These are phyloP conservation scores for Alternaria ethzedia DNA, from an alignment of 2,329 filamentous ascomycete genomes.

Conservation along the genomic window DNA sequence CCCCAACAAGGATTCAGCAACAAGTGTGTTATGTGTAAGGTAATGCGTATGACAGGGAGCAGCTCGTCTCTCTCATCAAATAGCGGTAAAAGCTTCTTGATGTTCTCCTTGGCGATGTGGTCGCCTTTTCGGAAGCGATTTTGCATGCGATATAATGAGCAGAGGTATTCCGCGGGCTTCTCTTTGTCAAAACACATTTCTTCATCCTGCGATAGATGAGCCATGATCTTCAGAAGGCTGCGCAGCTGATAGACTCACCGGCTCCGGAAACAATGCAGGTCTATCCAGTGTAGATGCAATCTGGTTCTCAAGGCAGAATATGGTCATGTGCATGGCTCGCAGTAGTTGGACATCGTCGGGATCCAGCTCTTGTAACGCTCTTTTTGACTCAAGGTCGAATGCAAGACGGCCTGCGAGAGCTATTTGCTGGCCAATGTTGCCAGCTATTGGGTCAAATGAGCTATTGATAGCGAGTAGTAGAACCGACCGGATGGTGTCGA, in stretches of 20 bases:
- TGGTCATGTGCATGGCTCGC: constrained; percentile 43
- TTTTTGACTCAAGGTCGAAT: constrained; percentile 37
- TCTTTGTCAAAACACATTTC: constrained; percentile 34
- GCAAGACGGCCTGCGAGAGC: constrained; percentile 45
- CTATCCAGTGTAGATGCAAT: constrained; percentile 44
- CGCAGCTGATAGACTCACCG: constrained; percentile 22
- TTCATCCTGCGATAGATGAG: constrained; percentile 31
- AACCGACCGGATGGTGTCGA: constrained; percentile 41
- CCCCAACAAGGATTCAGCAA: constrained; percentile 42
- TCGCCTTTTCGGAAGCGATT: constrained; percentile 45
- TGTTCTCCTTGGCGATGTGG: constrained; percentile 18
- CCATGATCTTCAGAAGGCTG: not conserved
- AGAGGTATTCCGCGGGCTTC: constrained; percentile 41
- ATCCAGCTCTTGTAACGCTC: constrained; percentile 33
- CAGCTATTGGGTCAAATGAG: constrained; percentile 43
- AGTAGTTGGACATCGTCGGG: constrained; percentile 30
- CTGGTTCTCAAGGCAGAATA: constrained; percentile 46
- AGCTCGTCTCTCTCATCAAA: constrained; percentile 35
- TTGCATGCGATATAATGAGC: constrained; percentile 45
- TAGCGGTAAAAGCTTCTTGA: constrained; percentile 32
- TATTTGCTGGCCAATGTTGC: constrained; percentile 46
- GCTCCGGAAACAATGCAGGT: constrained; percentile 45
- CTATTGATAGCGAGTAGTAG: constrained; percentile 45
- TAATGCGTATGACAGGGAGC: constrained; percentile 35
- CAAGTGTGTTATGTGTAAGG: constrained; percentile 42